Percentiles rank a stretch among this genome's conserved stretches.
phyloP scores from a whole-genome alignment of 108 stramenopile species.

The Conticribra weissflogii region DNA sequence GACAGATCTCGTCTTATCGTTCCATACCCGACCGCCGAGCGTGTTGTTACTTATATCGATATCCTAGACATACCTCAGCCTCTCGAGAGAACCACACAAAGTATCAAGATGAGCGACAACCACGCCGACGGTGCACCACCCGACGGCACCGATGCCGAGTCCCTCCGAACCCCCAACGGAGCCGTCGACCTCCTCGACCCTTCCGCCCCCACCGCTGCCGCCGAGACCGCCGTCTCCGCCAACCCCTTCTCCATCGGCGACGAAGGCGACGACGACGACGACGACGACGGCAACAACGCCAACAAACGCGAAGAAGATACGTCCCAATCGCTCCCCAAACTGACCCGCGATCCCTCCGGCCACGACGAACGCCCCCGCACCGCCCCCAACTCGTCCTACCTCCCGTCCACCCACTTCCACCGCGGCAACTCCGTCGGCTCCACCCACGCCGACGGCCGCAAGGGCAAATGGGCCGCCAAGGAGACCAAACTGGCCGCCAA shows the following conservation, averaged over 20 bases:
- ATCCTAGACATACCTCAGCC: too few relatives aligned
- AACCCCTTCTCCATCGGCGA: neutral
- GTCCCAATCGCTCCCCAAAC: neutral
- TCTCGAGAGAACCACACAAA: too few relatives aligned
- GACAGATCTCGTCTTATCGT: too few relatives aligned
- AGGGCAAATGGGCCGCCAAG: neutral
- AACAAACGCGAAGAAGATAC: neutral
- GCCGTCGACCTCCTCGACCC: constrained; percentile 17
- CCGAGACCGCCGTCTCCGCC: too few relatives aligned
- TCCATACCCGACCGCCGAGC: too few relatives aligned
- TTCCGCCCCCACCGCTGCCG: neutral
- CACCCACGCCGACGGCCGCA: neutral
- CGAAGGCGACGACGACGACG: neutral
- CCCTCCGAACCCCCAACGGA: constrained; percentile 8
- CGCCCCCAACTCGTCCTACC: neutral
- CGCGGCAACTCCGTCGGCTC: neutral
- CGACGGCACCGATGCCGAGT: constrained; percentile 8
- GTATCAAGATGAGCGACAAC: too few relatives aligned
- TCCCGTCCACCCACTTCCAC: neutral
- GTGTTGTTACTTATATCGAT: too few relatives aligned
- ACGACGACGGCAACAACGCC: neutral
- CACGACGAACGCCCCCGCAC: neutral
- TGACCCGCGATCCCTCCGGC: neutral
- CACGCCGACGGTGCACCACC: neutral
- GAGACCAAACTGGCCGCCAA: neutral